Evolutionary conservation across 1,139 yeast species (phyloP), one percentile per base, ranked within the genome.

Genomic region (Candida sp.): DNA sequence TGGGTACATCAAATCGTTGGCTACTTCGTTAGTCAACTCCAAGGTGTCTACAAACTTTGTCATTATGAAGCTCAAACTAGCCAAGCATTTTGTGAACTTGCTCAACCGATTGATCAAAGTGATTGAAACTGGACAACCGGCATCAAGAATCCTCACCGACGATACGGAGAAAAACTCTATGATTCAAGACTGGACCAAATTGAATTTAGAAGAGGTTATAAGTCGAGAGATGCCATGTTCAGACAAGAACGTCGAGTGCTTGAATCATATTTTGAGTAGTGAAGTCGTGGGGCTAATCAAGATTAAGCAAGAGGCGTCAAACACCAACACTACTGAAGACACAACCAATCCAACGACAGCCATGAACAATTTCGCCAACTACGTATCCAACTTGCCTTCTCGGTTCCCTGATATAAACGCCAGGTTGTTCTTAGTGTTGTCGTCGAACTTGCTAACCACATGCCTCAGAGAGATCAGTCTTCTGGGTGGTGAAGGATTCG

Each of bases 381-480:
- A 67, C 51, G 54, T 75, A 27, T 56, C 70, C 5, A 64, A 72
- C 6, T 67, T 87, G 9, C 89, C 91, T 2, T 66, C 70, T 1
- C 65, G 72, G 48, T 76, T 79, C 52, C 71, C 78, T 4, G 69
- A 73, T 11, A 71, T 80, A 23, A 78, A 85, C 44, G 84, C 92
- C 1, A 73, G 87, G 49, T 62, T 84, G 44, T 84, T 86, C 59
- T 65, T 86, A 17, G 67, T 86, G 48, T 75, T 84, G 48, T 69
- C 83, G 44, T 80, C 83, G 42, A 81, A 86, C 11, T 65, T 86
- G 5, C 70, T 85, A 47, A 84, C 90, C 4, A 77, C 86, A n/a
- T 83, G 86, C n/a, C 68, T 86, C 38, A 72, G 90, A 50, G 90
- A 85, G 58, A 81, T 87, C 51, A 81, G 86, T 47, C 71, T 83